Base-by-base conservation (phyloP, 257 asterid genomes). In the Gentiana dahurica region DNA sequence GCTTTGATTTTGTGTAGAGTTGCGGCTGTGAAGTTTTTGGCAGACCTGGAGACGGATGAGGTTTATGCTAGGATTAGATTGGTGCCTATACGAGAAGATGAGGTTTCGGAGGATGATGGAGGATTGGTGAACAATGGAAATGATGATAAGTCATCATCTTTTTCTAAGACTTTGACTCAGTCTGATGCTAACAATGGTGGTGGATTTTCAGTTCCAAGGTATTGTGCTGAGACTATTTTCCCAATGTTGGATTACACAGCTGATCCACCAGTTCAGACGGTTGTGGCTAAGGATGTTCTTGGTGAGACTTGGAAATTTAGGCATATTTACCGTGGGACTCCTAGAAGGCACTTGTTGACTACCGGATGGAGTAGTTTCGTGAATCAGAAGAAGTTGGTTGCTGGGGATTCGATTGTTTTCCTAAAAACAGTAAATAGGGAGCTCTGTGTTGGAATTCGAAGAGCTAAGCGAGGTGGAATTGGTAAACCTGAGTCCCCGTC, bases 351-450 rank as follows among this genome's bases (percentile, higher is more conserved):
- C 73, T 70, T 82, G 73, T 68, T 82, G 66, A 82, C 90, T 12
- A 82, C 86, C 86, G 90, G 90, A 3, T 82, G 90, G 91, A 82
- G 91, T 65, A 68, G 62, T 60, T 82, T 82, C 58, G 91, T 82
- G 76, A 82, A 79, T 68, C 81, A 73, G 65, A 82, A 82, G 73
- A 82, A 79, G 59, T 70, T 82, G 47, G 77, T 82, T 57, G 91
- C 91, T 8, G 91, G 91, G 8, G 91, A 82, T 65, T 79, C 91
- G 9, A 75, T 82, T 37, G 87, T 82, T 58, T 82, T 82, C 60
- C 55, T 80, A 46, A 73, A 76, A 69, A 65, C 81, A 0, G 75
- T 70, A 51, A 73, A 65, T 51, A 85, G 81, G 39, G 91, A 83
- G 12, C 73, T 83, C 13, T 80, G 67, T 53, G 82, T 83, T 5